Percentiles rank a stretch among this genome's conserved stretches.
phyloP scores from a whole-genome alignment of 306 rosid genomes.

The Lathyrus aphaca region DNA sequence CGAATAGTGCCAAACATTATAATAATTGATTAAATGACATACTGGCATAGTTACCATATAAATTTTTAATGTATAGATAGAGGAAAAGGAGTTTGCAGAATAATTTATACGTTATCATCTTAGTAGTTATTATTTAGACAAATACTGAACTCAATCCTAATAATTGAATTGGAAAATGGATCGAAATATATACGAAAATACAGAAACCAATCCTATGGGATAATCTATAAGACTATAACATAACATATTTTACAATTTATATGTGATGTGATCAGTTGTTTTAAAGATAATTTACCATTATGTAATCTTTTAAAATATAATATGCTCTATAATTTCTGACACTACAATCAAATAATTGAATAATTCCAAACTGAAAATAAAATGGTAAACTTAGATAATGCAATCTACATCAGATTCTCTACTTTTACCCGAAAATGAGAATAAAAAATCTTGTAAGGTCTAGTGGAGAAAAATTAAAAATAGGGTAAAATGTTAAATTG shows the following conservation, averaged over 20 bases:
- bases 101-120: no score
- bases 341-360: background rate
- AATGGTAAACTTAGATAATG: background rate
- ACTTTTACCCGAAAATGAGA: background rate
- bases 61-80: no score
- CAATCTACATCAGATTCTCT: background rate
- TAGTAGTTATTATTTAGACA: no score
- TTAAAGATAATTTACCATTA: background rate
- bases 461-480: background rate
- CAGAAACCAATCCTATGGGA: background rate
- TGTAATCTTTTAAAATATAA: background rate
- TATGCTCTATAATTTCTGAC: background rate
- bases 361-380: background rate
- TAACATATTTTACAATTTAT: no score
- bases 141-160: no score
- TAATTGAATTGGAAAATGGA: no score
- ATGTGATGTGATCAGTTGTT: no score
- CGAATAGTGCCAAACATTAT: no score
- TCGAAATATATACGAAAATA: background rate
- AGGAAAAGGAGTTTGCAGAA: no score
- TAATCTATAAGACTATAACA: no score
- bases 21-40: no score
- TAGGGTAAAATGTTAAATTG: conserved; percentile 14
- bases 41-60: no score
- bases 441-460: background rate